Conservation (phyloP, 2,329 filamentous ascomycete genomes). For the Curvularia verruculosa region DNA sequence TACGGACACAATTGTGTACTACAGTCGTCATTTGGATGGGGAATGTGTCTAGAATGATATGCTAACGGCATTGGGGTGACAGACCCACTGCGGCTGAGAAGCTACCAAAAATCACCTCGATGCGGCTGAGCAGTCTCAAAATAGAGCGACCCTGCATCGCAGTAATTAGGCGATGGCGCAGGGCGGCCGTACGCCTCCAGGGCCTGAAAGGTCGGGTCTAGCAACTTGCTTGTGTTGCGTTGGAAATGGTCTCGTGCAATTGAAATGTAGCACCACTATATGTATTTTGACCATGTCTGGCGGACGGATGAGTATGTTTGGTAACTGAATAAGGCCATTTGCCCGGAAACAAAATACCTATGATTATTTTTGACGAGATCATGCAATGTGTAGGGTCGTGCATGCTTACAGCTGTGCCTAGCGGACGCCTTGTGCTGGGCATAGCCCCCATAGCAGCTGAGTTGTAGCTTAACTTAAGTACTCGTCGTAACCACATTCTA, state of each 20-base stretch:
- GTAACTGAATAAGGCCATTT: neutral
- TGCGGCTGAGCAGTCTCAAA: neutral
- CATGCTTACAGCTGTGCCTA: conserved; percentile 12
- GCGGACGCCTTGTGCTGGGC: conserved; percentile 5
- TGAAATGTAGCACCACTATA: neutral
- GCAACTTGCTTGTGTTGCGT: neutral
- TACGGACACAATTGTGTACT: too few relatives aligned
- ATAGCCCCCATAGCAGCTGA: conserved; percentile 5
- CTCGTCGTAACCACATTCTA: neutral
- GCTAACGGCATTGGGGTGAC: neutral
- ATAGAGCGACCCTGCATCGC: neutral
- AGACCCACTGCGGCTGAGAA: conserved; percentile 1
- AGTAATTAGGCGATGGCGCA: neutral
- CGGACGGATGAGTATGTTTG: too few relatives aligned
- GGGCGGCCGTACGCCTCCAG: neutral
- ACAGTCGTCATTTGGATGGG: neutral
- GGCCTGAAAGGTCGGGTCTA: neutral
- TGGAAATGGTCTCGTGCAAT: neutral
- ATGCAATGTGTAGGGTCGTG: neutral
- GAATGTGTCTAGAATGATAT: neutral
- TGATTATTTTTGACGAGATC: too few relatives aligned
- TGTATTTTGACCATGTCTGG: neutral
- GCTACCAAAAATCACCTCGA: neutral
- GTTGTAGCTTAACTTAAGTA: conserved; percentile 1
- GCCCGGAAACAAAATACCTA: neutral